Base-by-base conservation (phyloP, 768 basidiomycete species). In the Russula dissimulans region DNA sequence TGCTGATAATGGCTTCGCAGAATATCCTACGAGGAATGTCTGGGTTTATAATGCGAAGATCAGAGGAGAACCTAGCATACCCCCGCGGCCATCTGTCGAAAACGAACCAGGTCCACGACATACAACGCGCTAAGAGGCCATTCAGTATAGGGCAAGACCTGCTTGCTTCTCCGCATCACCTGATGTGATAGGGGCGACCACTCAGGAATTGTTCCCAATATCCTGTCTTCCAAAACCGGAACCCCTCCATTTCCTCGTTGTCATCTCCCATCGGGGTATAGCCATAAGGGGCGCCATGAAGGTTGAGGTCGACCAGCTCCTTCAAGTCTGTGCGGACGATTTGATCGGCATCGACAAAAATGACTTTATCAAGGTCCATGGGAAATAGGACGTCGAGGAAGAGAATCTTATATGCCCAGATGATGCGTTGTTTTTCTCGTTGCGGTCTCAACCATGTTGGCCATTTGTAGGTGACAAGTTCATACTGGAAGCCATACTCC, bases 331-430 rank as follows among this genome's bases (percentile, higher is more conserved):
- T 84, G 3, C 97, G 86, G 8, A 99, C 94, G 60, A 99, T 98
- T 74, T 94, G 92, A 71, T 95, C 93, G 0, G 95, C 95, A 69
- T 98, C 97, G 52, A 99, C 95, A 69, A 99, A 98, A 66, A 99
- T 95, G 63, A 99, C 95, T 71, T 97, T 97, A 76, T 97, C 95
- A 59, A 99, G 82, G 73, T 95, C 91, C 87, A 98, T 94, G 2
- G 97, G 97, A 82, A 99, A 99, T 7, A 98, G 81, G 15, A 98
- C 95, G 67, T 99, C 97, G 15, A 99, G 83, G 81, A 99, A 99
- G 45, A 99, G 85, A 64, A 99, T 99, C 75, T 99, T 98, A 79
- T 98, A 99, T 0, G 91, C 95, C 97, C 97, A 98, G 66, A 99
- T 99, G 57, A 95, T 87, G 10, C 97, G 82, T 72, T 99, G 97